phyloP scores from a whole-genome alignment of 257 asterid genomes.

The Petunia axillaris region DNA sequence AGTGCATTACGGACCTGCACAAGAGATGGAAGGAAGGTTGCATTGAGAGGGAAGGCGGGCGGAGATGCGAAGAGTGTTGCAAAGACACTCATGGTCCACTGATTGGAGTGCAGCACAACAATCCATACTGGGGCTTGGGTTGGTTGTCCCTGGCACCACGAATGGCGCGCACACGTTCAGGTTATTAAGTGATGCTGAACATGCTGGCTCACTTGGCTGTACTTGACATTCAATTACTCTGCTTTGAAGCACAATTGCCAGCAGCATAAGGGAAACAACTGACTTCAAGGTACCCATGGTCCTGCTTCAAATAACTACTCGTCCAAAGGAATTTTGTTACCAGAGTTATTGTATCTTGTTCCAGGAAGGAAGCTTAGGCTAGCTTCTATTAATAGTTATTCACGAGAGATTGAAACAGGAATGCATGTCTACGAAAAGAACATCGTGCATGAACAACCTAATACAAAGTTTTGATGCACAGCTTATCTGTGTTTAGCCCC shows the following conservation, averaged over 20 bases:
- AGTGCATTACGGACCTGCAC: slow-evolving; percentile 27
- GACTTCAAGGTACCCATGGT: slow-evolving; percentile 36
- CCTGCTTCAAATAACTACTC: not conserved
- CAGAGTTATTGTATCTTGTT: not conserved
- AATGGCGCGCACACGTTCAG: slow-evolving; percentile 45
- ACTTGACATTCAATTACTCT: slow-evolving; percentile 23
- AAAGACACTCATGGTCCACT: slow-evolving; percentile 41
- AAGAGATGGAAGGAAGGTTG: slow-evolving; percentile 57
- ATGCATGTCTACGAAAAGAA: not conserved
- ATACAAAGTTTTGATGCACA: slow-evolving; percentile 18
- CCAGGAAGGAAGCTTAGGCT: not conserved
- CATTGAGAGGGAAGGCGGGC: slow-evolving; percentile 54
- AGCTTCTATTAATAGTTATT: not conserved
- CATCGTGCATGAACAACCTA: slow-evolving; percentile 46
- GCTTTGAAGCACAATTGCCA: slow-evolving; percentile 13
- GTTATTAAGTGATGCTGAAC: slow-evolving; percentile 46
- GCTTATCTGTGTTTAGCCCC: not conserved
- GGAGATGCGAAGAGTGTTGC: slow-evolving; percentile 50
- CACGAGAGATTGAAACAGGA: not conserved
- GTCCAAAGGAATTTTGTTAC: not conserved
- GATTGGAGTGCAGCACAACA: slow-evolving; percentile 42
- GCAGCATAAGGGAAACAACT: slow-evolving; percentile 17
- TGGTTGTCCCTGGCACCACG: slow-evolving; percentile 32
- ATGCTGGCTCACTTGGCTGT: slow-evolving; percentile 39
- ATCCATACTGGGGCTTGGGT: slow-evolving; percentile 31